Conservation (phyloP, 2,329 filamentous ascomycete species). For the Gnomoniopsis sp. region DNA sequence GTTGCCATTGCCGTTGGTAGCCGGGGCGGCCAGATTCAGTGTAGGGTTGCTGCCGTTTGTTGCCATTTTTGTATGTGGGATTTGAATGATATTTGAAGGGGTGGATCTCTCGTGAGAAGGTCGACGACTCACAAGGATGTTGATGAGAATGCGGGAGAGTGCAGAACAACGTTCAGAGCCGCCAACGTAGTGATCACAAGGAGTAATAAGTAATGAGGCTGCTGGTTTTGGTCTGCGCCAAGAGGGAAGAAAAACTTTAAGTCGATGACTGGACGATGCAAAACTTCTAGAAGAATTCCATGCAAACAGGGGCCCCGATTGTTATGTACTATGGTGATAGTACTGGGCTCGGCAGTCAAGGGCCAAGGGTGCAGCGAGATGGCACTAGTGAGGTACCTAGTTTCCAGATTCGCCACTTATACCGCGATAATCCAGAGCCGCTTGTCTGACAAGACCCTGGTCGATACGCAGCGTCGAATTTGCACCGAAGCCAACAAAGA, state of each 20-base stretch:
- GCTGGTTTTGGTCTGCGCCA: background rate
- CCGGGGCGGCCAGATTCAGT: slow-evolving; percentile 14
- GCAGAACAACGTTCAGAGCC: no score
- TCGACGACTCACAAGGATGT: background rate
- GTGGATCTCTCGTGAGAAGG: no score
- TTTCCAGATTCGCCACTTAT: background rate
- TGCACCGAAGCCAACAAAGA: no score
- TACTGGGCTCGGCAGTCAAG: background rate
- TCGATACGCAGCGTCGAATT: background rate
- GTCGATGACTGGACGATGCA: background rate
- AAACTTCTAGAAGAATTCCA: background rate
- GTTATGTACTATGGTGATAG: background rate
- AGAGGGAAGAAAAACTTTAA: background rate
- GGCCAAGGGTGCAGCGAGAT: background rate
- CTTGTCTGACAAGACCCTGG: background rate
- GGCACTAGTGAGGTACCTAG: background rate
- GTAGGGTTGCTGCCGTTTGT: slow-evolving; percentile 21
- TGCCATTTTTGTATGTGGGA: slow-evolving; percentile 16
- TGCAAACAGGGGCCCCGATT: background rate
- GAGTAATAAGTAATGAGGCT: background rate
- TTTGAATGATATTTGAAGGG: background rate
- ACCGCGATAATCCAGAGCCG: background rate
- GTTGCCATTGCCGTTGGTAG: slow-evolving; percentile 22
- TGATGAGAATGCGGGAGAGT: background rate
- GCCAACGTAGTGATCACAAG: background rate